Percentiles rank a stretch among this genome's conserved stretches.
These are phyloP conservation scores for Solanum hybrid DNA, from an alignment of 305 asterid genomes.

Conservation along the genomic window DNA sequence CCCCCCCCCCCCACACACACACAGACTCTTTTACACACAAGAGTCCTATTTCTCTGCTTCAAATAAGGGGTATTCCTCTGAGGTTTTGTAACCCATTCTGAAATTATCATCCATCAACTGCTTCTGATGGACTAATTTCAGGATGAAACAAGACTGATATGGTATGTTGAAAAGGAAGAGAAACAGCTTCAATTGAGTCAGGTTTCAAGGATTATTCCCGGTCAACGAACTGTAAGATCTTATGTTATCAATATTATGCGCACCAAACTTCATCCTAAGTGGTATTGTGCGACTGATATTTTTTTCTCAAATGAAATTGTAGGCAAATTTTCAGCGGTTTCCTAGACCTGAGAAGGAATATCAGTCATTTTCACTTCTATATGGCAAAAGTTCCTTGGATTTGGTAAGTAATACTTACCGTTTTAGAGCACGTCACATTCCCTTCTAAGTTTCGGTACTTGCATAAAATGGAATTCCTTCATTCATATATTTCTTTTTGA, in stretches of 20 bases:
- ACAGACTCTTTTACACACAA: background rate
- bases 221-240: conserved; percentile 71
- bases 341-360: conserved; percentile 81
- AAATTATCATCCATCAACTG: background rate
- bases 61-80: background rate
- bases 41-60: background rate
- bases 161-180: conserved; percentile 58
- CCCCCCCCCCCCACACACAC: background rate
- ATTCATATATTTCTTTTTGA: background rate
- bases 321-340: conserved; percentile 55
- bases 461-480: background rate
- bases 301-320: conserved; percentile 14
- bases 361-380: conserved; percentile 69
- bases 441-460: background rate
- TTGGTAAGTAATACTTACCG: conserved; percentile 32
- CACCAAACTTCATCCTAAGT: background rate
- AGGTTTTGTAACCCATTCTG: background rate
- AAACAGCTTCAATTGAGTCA: conserved; percentile 47
- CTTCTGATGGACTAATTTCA: conserved; percentile 17
- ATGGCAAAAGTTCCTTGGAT: conserved; percentile 56
- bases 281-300: background rate
- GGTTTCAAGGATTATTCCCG: conserved; percentile 64
- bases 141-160: conserved; percentile 56
- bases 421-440: background rate
- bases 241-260: background rate